Base-by-base conservation (phyloP, 495 filamentous ascomycete genomes). In the Penicillium ochrochloron region DNA sequence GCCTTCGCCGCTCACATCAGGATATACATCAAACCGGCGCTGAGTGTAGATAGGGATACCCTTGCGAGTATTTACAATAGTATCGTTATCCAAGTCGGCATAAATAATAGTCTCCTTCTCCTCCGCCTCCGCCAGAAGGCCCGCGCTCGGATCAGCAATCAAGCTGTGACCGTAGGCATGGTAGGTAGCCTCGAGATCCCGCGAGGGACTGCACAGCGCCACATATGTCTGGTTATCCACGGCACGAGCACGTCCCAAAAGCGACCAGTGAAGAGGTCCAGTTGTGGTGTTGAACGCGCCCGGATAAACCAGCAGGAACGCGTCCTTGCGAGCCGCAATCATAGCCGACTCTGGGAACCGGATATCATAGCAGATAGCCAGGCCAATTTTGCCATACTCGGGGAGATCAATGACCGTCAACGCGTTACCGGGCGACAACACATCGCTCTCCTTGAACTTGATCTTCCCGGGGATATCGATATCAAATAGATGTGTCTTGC, bases 401-500 rank as follows among this genome's bases (percentile, higher is more conserved):
- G 92, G 90, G 6, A 96, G 78, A 56, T 96, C 90, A 23, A 98
- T 79, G 0, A 97, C 73, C 0, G 94, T 96, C 46, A 96, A 67
- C 65, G 89, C 86, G 75, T 92, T 87, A 0, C 95, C 95, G 0
- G 95, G 90, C 1, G 83, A 88, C 21, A 99, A 83, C 9, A 97
- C 92, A 53, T 97, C 93, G 57, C 87, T 91, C 77, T 99, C 95
- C 62, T 85, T 86, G 81, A 99, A 99, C 15, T 72, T 88, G 74
- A 99, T 97, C 75, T 92, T 92, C 33, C 92, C 94, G 2, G 95
- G 95, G 70, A 99, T 99, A 74, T 94, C 90, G 69, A 99, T 99
- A 79, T 99, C 95, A 79, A 99, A 99, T n/a, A 99, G 84, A 74
- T 99, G 95, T 21, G 95, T 86, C 76, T 99, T 99, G 64, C 95